Base-by-base conservation (phyloP, 257 asterid species). In the Solanum neorickii region DNA sequence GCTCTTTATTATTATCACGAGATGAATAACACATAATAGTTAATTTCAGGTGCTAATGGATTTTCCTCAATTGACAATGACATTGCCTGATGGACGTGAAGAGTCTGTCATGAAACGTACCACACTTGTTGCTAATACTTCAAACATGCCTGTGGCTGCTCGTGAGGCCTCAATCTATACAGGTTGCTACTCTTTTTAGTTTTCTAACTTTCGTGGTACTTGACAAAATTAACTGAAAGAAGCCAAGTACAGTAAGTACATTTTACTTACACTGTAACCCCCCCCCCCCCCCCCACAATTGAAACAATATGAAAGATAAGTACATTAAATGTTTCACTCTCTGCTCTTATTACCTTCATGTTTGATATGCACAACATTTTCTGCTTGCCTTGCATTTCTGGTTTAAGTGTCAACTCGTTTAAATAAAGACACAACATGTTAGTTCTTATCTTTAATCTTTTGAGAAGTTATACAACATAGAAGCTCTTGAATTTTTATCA, bases 81-180 rank as follows among this genome's bases (percentile, higher is more conserved):
- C 99, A 74, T 90, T 97, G 78, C 99, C 99, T 35, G 98, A 97
- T 92, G 99, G 99, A 69, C 95, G 98, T 77, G 99, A 97, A 93
- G 99, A 97, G 91, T 97, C 99, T 52, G 99, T 97, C 93, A 95
- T 97, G 99, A 97, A 97, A 88, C 99, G 99, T 92, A 97, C 99
- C 72, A 97, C 99, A 80, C 98, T 97, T 77, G 99, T 97, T 85
- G 99, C 99, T n/a, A 97, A 97, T 92, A 97, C 99, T 89, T 97
- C 99, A 78, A 97, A 97, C 86, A 97, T 97, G 99, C 99, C 99
- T 2, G 99, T 97, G 95, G 99, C 99, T 93, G 99, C 99, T 89
- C 98, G 99, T 87, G 99, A 97, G 91, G 99, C 99, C 88, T 97
- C 99, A 87, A 97, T 97, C 85, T 97, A 97, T 92, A 96, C 99